Evolutionary conservation across 2,329 filamentous ascomycete genomes (phyloP), one percentile per base, ranked within the genome.

Genomic region (Pochonia chlamydosporia): DNA sequence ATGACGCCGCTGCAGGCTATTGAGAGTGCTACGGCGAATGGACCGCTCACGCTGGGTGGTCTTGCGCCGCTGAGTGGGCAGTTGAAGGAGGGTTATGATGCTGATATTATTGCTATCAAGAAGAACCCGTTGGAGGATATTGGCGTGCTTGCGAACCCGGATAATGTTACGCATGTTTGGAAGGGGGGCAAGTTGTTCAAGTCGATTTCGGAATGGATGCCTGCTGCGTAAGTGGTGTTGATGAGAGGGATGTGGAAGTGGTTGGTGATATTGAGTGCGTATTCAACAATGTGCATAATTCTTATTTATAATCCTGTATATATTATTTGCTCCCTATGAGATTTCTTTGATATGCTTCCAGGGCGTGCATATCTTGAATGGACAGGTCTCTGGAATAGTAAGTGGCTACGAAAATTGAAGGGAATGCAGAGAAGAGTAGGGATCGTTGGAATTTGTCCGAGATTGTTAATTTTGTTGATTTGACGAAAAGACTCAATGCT

Each of bases 1-100:
- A 68, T 78, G 69, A 69, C 68, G 4, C 67, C 70, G 3, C 54
- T 78, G 39, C 59, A 74, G 55, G 73, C 74, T 6, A 76, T 79
- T 50, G 71, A 78, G 56, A 69, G 71, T 25, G 72, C 67, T 4
- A 77, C 75, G 5, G 71, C 53, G n/a, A 57, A 55, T 43, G 71
- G 66, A 2, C 70, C 72, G 13, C 56, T 71, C 41, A 73, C 64
- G 2, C 56, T 75, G 1, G 70, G 68, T 1, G 61, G 56, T 0
- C 66, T 70, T 52, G 72, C 70, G 5, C 71, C 70, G 1, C 66
- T 65, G 55, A 68, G 69, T 4, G 73, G 72, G 0, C 67, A 73
- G 59, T 46, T 76, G 35, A 71, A 66, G 56, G 64, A 53, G 18
- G 72, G 71, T 1, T 75, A 72, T 41, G 72, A 75, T 56, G 73